Base-by-base conservation (phyloP, 2,329 filamentous ascomycete species). In the Lasiodiplodia citricola region DNA sequence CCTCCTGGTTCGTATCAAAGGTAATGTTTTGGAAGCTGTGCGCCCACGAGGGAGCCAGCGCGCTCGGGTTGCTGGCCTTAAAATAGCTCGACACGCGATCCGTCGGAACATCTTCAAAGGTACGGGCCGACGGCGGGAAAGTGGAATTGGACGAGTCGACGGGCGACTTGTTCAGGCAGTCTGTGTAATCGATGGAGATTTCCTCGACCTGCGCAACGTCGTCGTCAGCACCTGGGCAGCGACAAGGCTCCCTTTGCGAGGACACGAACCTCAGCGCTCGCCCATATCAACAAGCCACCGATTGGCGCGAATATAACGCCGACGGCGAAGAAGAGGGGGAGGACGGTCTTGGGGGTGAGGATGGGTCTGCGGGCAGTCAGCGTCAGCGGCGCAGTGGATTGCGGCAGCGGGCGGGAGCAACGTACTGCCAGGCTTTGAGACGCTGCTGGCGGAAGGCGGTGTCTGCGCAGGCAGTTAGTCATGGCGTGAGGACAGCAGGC, bases 361-460 rank as follows among this genome's bases (percentile, higher is more conserved):
- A 98, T 97, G 47, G 95, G 95, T 83, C 93, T 96, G 77, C 68
- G 71, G 66, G 73, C 71, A 74, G 80, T 86, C 76, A 85, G 83
- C 74, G 71, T n/a, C 18, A 51, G 68, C 25, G 21, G 18, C 23
- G 37, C 44, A 14, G 57, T 47, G 31, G 44, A 18, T 52, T n/a
- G 58, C 63, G 44, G 41, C 67, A 35, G 25, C 16, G 31, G 52
- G 66, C 67, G 68, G 65, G 73, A 56, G 66, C 57, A 52, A 88
- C 93, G 82, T 86, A 96, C 91, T 99, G 96, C 96, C 96, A 99
- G 84, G 96, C 96, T 83, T 98, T 97, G 81, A 99, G 83, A 78
- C 96, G 90, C 82, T 99, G 96, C 80, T 99, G 96, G 75, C 96
- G 89, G 80, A 98, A 99, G 13, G 96, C 96, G 70, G 95, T 98